phyloP scores from a whole-genome alignment of 1,284 basidiomycete genomes.

The Cystobasidium pallidum region DNA sequence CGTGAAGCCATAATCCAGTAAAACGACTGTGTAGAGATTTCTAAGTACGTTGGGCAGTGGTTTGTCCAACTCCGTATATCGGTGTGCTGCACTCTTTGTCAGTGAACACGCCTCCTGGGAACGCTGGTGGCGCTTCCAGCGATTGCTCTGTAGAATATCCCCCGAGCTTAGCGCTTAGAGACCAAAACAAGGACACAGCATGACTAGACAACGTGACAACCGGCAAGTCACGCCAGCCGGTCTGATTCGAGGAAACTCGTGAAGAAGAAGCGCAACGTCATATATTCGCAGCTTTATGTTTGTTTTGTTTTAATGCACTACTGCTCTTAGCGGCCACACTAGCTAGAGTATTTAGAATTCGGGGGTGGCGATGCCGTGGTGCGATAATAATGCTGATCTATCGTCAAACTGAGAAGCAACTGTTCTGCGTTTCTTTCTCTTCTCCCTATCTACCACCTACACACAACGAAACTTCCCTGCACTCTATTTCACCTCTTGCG shows the following conservation, averaged over 20 bases:
- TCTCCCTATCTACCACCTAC: neutral
- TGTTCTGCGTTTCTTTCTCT: neutral
- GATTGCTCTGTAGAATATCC: neutral
- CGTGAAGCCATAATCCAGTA: too few relatives aligned
- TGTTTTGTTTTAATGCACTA: neutral
- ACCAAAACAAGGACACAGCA: neutral
- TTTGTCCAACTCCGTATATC: too few relatives aligned
- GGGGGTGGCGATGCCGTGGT: neutral
- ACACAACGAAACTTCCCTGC: neutral
- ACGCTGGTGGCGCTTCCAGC: too few relatives aligned
- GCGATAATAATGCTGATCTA: neutral
- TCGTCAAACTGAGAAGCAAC: neutral
- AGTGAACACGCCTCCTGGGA: too few relatives aligned
- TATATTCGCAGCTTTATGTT: conserved; percentile 1
- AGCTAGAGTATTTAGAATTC: too few relatives aligned
- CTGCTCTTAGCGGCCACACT: neutral
- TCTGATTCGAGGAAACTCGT: neutral
- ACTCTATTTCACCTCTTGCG: neutral
- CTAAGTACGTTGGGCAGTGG: too few relatives aligned
- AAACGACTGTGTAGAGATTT: too few relatives aligned
- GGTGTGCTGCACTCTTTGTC: too few relatives aligned
- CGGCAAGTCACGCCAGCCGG: neutral
- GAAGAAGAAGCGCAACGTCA: neutral
- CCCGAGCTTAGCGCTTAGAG: neutral
- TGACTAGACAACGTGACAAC: neutral